phyloP scores from a whole-genome alignment of 2,329 filamentous ascomycete species.

The Mollisia scopiformis region DNA sequence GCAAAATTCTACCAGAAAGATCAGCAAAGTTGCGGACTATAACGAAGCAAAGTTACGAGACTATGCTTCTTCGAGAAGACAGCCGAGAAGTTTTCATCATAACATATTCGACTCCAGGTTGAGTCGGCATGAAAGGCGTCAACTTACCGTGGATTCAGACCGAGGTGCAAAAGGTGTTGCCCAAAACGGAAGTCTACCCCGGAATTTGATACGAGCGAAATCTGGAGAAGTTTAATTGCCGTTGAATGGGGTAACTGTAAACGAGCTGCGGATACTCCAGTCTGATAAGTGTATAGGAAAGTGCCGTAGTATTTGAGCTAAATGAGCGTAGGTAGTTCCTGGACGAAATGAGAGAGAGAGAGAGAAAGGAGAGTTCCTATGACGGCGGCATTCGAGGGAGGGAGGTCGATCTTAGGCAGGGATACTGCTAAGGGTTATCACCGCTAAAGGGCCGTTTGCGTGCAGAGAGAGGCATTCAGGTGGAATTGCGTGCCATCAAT shows the following conservation, averaged over 20 bases:
- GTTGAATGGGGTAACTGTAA: background rate
- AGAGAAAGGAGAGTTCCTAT: background rate
- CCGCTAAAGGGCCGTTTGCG: constrained; percentile 2
- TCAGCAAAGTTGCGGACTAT: constrained; percentile 6
- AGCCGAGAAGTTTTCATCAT: too few species aligned
- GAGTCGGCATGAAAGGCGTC: background rate
- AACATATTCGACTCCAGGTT: background rate
- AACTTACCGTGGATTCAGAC: background rate
- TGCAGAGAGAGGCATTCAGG: background rate
- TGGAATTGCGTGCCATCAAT: background rate
- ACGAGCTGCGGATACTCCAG: background rate
- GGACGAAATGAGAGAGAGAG: too few species aligned
- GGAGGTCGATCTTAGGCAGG: background rate
- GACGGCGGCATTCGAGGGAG: background rate
- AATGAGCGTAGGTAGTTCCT: background rate
- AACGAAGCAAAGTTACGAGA: background rate
- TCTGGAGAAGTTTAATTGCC: constrained; percentile 22
- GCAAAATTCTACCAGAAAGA: constrained; percentile 1
- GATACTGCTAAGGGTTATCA: background rate
- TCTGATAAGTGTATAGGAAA: background rate
- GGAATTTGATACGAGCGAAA: constrained; percentile 20
- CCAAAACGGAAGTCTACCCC: constrained; percentile 20
- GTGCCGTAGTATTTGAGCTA: background rate
- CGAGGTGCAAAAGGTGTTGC: constrained; percentile 6
- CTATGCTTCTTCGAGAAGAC: constrained; percentile 1